Evolutionary conservation across 768 basidiomycete species (phyloP), one percentile per base, ranked within the genome.

Genomic region (Kwoniella bestiolae): DNA sequence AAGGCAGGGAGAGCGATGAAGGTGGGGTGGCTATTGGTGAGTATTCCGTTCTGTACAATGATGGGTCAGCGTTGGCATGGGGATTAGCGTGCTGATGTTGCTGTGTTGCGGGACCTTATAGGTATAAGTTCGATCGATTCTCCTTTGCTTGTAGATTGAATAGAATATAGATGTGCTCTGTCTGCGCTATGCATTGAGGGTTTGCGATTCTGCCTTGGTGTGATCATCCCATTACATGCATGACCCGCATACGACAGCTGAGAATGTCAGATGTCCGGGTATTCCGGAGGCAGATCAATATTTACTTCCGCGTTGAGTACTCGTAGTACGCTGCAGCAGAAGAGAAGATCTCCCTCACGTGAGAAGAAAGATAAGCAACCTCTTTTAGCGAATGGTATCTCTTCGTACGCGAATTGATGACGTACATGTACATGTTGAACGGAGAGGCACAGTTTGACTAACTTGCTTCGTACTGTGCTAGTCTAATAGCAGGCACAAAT

Each of bases 1-100:
- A 96, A 74, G 91, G 90, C 4, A 89, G 87, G 75, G 92, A 92
- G 46, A 91, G 88, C 62, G 89, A 97, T 76, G 95, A 99, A 76
- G 94, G 94, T 5, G 93, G 94, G 3, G 89, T 93, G 3, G 91
- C 90, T 3, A 88, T 89, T 52, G 92, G 92, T 88, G 47, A 65
- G 75, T 74, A 23, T 35, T 18, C 5, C 29, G 14, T 21, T 38
- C 26, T 3, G 65, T 53, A n/a, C 59, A 23, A 18, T 23, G 26
- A 23, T 2, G 5, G n/a, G n/a, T n/a, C n/a, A n/a, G n/a, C n/a
- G n/a, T 23, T 3, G 0, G 75, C 89, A 88, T 2, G 90, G 90
- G 5, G 32, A 78, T 91, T 52, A 90, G 91, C 77, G 89, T 88
- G 1, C 70, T 90, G 53, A 78, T 90, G 12, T n/a, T 82, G n/a